A percentile compares a stretch with the other conserved stretches of the same genome.
These are phyloP conservation scores for Scytalidium lignicola DNA, from an alignment of 2,329 filamentous ascomycete species.

Conservation along the genomic window DNA sequence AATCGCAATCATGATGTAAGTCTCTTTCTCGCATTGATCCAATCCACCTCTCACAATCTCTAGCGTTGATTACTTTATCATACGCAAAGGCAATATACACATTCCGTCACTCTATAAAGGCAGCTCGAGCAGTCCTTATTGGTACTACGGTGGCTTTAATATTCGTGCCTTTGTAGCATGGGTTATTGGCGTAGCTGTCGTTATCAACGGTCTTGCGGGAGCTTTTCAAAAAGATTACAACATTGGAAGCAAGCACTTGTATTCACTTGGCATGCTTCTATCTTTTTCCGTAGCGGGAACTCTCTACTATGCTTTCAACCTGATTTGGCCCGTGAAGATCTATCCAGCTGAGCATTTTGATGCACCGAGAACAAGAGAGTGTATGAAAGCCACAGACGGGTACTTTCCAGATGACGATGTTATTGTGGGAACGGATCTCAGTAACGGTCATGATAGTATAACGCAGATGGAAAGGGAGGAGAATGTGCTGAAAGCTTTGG, in stretches of 20 bases:
- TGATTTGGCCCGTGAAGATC: conserved; percentile 1
- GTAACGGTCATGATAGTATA: neutral
- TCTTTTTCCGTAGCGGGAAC: conserved; percentile 1
- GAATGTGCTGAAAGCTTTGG: neutral
- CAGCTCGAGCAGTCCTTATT: neutral
- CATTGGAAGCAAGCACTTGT: neutral
- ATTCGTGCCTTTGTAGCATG: conserved; percentile 2
- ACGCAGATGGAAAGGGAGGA: neutral
- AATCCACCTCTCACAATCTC: neutral
- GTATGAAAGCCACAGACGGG: conserved; percentile 1
- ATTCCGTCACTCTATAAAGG: conserved; percentile 2
- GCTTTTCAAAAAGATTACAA: conserved; percentile 1
- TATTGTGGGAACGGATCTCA: neutral
- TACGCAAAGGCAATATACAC: conserved; percentile 5
- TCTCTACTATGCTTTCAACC: conserved; percentile 1
- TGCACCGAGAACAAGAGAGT: conserved; percentile 1
- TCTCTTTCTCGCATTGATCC: neutral
- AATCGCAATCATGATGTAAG: conserved; percentile 3
- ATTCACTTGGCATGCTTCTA: conserved; percentile 3
- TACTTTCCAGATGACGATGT: conserved; percentile 2
- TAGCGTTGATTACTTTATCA: conserved; percentile 4
- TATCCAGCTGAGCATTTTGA: conserved; percentile 1
- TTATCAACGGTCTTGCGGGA: conserved; percentile 2
- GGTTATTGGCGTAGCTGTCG: neutral
- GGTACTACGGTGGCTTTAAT: conserved; percentile 3